These are phyloP conservation scores for Candida odintsovae DNA, from an alignment of 805 yeast species.

Conservation along the genomic window DNA sequence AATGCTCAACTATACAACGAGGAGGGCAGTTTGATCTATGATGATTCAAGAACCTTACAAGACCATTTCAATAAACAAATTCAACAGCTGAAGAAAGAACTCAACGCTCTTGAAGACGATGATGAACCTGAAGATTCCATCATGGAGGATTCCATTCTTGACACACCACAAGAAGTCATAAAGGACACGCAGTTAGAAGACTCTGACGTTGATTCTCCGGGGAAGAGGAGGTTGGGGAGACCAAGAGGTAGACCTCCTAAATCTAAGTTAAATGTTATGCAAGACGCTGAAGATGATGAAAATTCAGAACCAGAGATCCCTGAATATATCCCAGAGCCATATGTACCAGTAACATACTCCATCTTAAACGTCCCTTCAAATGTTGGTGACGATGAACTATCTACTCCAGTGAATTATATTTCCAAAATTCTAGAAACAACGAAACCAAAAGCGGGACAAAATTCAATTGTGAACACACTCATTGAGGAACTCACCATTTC, in stretches of 20 bases:
- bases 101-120: constrained; percentile 9
- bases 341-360: not conserved
- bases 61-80: constrained; percentile 41
- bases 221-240: constrained; percentile 1
- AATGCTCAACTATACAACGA: constrained; percentile 81
- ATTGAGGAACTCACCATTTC: constrained; percentile 25
- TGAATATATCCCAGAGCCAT: not conserved
- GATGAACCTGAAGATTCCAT: not conserved
- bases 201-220: not conserved
- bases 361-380: not conserved
- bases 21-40: constrained; percentile 62
- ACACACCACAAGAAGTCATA: not conserved
- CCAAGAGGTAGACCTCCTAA: constrained; percentile 2
- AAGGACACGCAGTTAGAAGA: not conserved
- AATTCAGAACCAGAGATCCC: not conserved
- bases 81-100: constrained; percentile 20
- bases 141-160: constrained; percentile 1
- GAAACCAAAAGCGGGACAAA: not conserved
- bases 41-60: constrained; percentile 61
- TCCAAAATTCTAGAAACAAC: not conserved
- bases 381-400: not conserved
- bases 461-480: constrained; percentile 4
- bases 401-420: not conserved
- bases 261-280: not conserved
- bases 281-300: not conserved